These are phyloP conservation scores for Triticum aestivum DNA, from an alignment of 176 grass and related monocot species.

Conservation along the genomic window IWGSC_CS_RefSeq_v2.1 NC_057812.1:260156694-260157193, in stretches of 20 bases:
- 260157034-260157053: slow-evolving; percentile 76
- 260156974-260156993: neutral
- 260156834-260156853: slow-evolving; percentile 81
- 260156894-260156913: slow-evolving; percentile 77
- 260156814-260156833: slow-evolving; percentile 79
- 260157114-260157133: slow-evolving; percentile 97
- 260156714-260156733: slow-evolving; percentile 81
- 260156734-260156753: slow-evolving; percentile 93
- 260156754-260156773: slow-evolving; percentile 83
- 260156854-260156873: slow-evolving; percentile 98
- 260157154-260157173: slow-evolving; percentile 68
- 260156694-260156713: slow-evolving; percentile 67
- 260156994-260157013: neutral
- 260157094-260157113: slow-evolving; percentile 94
- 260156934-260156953: slow-evolving; percentile 3
- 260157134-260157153: slow-evolving; percentile 94
- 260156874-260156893: slow-evolving; percentile 96
- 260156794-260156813: slow-evolving; percentile 62
- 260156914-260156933: slow-evolving; percentile 19
- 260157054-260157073: slow-evolving; percentile 69
- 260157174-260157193: slow-evolving; percentile 34
- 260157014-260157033: neutral
- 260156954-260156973: neutral
- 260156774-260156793: slow-evolving; percentile 88
- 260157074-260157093: slow-evolving; percentile 89